Conservation (phyloP, 768 basidiomycete genomes). For the Floccularia luteovirens region DNA sequence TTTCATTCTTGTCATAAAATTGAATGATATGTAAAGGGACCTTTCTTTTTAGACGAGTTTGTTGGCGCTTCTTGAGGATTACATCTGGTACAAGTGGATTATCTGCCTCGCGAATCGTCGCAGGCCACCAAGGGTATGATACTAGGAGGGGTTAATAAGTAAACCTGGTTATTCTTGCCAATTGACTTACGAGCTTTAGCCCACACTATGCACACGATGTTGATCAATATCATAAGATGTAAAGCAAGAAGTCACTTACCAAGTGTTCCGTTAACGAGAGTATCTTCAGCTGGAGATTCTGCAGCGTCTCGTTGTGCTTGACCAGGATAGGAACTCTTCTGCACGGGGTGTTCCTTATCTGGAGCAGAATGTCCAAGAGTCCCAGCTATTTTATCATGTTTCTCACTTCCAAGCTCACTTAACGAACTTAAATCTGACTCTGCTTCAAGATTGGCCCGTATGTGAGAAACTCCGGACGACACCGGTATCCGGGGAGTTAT, state of each 20-base stretch:
- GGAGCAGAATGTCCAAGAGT: too few species aligned
- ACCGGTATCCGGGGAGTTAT: neutral
- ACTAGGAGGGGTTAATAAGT: slow-evolving; percentile 27
- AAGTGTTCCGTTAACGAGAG: slow-evolving; percentile 39
- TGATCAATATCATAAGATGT: neutral
- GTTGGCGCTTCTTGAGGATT: slow-evolving; percentile 19
- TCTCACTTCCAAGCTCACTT: slow-evolving; percentile 30
- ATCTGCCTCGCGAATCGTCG: slow-evolving; percentile 61
- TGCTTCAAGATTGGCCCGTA: slow-evolving; percentile 12
- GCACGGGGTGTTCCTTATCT: too few species aligned
- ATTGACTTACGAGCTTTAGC: slow-evolving; percentile 78
- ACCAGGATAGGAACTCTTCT: too few species aligned
- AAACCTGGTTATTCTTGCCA: too few species aligned
- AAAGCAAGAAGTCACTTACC: slow-evolving; percentile 34
- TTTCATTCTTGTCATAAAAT: slow-evolving; percentile 64
- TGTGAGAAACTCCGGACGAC: neutral
- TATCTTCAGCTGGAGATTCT: slow-evolving; percentile 8
- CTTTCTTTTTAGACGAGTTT: slow-evolving; percentile 25
- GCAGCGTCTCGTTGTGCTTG: slow-evolving; percentile 14
- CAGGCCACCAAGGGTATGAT: slow-evolving; percentile 86
- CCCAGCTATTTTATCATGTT: slow-evolving; percentile 8
- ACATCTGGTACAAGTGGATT: slow-evolving; percentile 47
- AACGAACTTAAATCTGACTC: slow-evolving; percentile 38
- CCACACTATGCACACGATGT: slow-evolving; percentile 61
- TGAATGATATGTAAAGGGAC: slow-evolving; percentile 57